Conservation (phyloP, 768 basidiomycete genomes). For the Mrakia frigida region DNA sequence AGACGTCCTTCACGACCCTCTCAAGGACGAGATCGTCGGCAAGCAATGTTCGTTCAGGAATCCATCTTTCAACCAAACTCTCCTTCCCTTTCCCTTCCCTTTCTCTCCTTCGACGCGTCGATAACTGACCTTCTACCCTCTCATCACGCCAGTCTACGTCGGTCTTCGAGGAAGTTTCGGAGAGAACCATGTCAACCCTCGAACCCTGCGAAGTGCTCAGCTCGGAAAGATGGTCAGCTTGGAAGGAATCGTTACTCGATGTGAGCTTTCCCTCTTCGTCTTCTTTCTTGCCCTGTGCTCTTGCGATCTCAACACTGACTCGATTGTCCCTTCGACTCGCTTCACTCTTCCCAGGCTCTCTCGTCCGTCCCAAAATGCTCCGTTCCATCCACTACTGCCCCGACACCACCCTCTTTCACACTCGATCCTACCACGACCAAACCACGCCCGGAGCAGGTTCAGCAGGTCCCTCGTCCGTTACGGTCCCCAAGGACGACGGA, state of each 20-base stretch:
- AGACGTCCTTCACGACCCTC: slow-evolving; percentile 60
- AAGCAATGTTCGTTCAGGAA: slow-evolving; percentile 54
- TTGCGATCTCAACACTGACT: background rate
- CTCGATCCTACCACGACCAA: slow-evolving; percentile 84
- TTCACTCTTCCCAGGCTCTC: slow-evolving; percentile 52
- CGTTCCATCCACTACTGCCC: slow-evolving; percentile 93
- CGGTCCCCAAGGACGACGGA: slow-evolving; percentile 87
- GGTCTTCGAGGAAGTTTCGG: slow-evolving; percentile 96
- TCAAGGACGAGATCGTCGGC: slow-evolving; percentile 73
- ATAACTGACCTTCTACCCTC: background rate
- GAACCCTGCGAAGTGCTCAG: slow-evolving; percentile 79
- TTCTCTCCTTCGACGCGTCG: background rate
- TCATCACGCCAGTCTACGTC: slow-evolving; percentile 53
- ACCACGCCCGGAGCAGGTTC: slow-evolving; percentile 68
- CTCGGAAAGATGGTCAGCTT: slow-evolving; percentile 94
- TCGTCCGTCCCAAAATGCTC: slow-evolving; percentile 97
- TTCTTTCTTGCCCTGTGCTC: background rate
- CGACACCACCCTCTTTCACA: slow-evolving; percentile 75
- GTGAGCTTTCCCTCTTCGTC: slow-evolving; percentile 43
- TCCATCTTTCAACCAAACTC: background rate
- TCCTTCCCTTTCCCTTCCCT: background rate
- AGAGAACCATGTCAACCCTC: slow-evolving; percentile 93
- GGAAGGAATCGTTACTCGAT: slow-evolving; percentile 96
- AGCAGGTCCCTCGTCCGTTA: slow-evolving; percentile 46
- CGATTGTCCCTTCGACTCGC: background rate